These are phyloP conservation scores for Cystoisospora suis DNA, from an alignment of 169 alveolate species.

Conservation along the genomic window DNA sequence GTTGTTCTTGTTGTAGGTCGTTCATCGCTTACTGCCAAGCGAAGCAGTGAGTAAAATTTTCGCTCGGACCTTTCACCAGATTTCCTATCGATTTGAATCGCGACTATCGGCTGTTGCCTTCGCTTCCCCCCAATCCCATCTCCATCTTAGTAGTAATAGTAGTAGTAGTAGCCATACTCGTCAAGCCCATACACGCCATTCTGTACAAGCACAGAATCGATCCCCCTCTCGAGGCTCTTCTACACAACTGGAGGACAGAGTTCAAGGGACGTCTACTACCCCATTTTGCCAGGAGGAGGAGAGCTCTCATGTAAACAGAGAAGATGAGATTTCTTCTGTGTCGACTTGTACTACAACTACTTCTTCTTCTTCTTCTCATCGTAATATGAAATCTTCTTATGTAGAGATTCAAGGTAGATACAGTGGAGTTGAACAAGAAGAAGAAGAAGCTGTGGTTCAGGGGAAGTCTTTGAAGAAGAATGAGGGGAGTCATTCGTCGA, in stretches of 20 bases:
- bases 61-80: conserved; percentile 24
- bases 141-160: no score
- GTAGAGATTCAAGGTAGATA: neutral
- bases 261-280: no score
- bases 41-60: conserved; percentile 5
- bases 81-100: neutral
- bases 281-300: no score
- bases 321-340: no score
- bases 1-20: neutral
- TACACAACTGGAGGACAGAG: no score
- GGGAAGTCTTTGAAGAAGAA: neutral
- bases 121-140: no score
- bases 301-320: no score
- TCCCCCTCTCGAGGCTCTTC: no score
- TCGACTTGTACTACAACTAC: neutral
- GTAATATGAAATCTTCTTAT: neutral
- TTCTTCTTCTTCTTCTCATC: neutral
- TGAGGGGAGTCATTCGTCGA: neutral
- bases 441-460: neutral
- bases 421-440: neutral
- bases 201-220: no score
- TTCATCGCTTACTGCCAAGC: conserved; percentile 8
- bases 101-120: conserved; percentile 3
- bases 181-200: no score
- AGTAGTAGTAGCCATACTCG: no score